Base-by-base conservation (phyloP, 2,329 filamentous ascomycete genomes). In the Xylaria sp. region DNA sequence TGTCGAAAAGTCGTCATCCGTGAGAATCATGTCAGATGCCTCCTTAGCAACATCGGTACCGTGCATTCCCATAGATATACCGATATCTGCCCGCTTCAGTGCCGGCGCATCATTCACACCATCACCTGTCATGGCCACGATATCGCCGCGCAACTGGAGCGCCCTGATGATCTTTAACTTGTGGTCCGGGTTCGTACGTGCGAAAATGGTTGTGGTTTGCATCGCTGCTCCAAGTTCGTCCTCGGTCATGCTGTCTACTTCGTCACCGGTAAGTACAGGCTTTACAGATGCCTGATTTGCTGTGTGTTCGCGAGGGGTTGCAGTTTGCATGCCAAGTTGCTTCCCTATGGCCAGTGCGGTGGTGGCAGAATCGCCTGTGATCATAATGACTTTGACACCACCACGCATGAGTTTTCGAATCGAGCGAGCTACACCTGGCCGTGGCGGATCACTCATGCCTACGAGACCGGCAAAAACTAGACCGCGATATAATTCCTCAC, bases 81-180 rank as follows among this genome's bases (percentile, higher is more conserved):
- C 95, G 77, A 99, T 98, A 72, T 99, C 95, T 5, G 95, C 95
- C 78, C 92, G 96, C 79, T 99, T 99, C 68, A 99, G 80, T 4
- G 95, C 95, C 3, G 95, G 95, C 1, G 95, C 95, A 78, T 99
- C 95, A 70, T 99, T 99, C 62, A 99, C 96, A 49, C 95, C 95
- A 71, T 99, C 95, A 6, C 95, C 95, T 11, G 95, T 99, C 95
- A 99, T 99, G 60, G 95, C 96, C 46, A 99, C 95, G 54, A 99
- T 96, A 76, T 98, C 93, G 29, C 94, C 94, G 37, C 94, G 90
- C 58, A 91, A 87, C 77, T 99, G 95, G 25, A 99, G 85, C 0
- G 95, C 95, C 57, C 87, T 85, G 64, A 99, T 90, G 71, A 99
- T 99, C 77, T 97, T 98, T 81, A 99, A 87, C 79, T 99, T 99